phyloP scores from a whole-genome alignment of 2,329 filamentous ascomycete species.

The Cladophialophora immunda region DNA sequence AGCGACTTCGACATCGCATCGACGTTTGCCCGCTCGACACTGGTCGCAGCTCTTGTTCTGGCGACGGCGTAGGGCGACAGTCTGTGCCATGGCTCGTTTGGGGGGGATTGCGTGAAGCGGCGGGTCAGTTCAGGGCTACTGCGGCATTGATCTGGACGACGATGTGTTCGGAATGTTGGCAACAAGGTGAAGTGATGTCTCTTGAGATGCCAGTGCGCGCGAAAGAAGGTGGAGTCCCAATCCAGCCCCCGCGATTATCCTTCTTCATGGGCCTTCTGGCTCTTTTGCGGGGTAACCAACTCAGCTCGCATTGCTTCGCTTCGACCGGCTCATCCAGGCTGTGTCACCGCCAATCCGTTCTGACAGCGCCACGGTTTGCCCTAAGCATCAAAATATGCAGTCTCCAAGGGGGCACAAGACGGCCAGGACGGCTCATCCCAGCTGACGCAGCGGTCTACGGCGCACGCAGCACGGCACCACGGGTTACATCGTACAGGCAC shows the following conservation, averaged over 20 bases:
- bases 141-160: background rate
- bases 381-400: background rate
- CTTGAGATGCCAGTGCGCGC: background rate
- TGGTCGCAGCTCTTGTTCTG: slow-evolving; percentile 58
- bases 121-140: background rate
- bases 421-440: background rate
- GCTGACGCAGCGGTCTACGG: background rate
- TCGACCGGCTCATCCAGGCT: background rate
- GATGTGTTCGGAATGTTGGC: background rate
- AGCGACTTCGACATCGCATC: slow-evolving; percentile 52
- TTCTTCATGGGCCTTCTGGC: background rate
- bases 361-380: background rate
- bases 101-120: background rate
- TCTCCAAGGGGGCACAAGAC: background rate
- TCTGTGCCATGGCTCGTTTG: slow-evolving; percentile 5
- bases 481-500: slow-evolving; percentile 3
- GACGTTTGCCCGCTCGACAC: slow-evolving; percentile 56
- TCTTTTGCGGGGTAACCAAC: background rate
- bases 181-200: background rate
- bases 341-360: slow-evolving; percentile 4
- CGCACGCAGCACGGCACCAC: background rate
- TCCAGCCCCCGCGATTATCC: slow-evolving; percentile 1
- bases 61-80: slow-evolving; percentile 41
- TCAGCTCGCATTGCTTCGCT: background rate
- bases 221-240: slow-evolving; percentile 1